phyloP scores from a whole-genome alignment of 2,329 filamentous ascomycete species.

The Arthrobotrys conoides region DNA sequence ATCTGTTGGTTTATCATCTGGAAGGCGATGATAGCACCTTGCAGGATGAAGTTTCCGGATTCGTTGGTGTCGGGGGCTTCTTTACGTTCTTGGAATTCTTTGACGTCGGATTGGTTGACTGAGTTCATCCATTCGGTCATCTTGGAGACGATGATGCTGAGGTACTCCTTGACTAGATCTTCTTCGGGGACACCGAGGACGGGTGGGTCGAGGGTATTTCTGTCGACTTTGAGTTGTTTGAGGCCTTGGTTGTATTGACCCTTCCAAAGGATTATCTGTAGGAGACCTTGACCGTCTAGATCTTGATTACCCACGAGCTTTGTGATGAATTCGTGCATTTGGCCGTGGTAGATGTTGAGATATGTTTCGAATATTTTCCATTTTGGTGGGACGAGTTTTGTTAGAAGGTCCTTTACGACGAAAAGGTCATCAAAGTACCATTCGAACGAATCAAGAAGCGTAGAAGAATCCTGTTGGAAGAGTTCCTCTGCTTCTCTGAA shows the following conservation, averaged over 20 bases:
- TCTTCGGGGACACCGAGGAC: conserved; percentile 90
- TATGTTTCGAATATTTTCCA: conserved; percentile 97
- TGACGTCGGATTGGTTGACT: conserved; percentile 85
- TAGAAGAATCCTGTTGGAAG: conserved; percentile 86
- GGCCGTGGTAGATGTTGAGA: conserved; percentile 87
- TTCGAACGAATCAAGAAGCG: conserved; percentile 86
- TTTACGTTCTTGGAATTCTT: conserved; percentile 81
- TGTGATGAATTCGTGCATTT: conserved; percentile 95
- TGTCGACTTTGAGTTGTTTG: conserved; percentile 84
- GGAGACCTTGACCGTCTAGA: conserved; percentile 85
- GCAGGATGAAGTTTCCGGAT: conserved; percentile 63
- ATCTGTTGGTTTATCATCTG: conserved; percentile 96
- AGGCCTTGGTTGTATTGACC: conserved; percentile 98
- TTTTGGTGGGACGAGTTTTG: conserved; percentile 90
- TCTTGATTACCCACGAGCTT: conserved; percentile 85
- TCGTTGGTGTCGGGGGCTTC: conserved; percentile 64
- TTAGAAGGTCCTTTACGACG: conserved; percentile 93
- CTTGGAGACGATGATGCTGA: conserved; percentile 92
- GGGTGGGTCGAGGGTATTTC: conserved; percentile 84
- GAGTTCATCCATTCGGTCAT: conserved; percentile 98
- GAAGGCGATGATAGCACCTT: conserved; percentile 76
- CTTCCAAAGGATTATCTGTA: conserved; percentile 94
- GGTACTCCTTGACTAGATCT: conserved; percentile 93
- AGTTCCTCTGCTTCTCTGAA: conserved; percentile 79
- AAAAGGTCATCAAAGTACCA: conserved; percentile 99